Percentiles rank a stretch among this genome's conserved stretches.
phyloP scores from a whole-genome alignment of 805 yeast species.

The Sugiyamaella mastotermitis region DNA sequence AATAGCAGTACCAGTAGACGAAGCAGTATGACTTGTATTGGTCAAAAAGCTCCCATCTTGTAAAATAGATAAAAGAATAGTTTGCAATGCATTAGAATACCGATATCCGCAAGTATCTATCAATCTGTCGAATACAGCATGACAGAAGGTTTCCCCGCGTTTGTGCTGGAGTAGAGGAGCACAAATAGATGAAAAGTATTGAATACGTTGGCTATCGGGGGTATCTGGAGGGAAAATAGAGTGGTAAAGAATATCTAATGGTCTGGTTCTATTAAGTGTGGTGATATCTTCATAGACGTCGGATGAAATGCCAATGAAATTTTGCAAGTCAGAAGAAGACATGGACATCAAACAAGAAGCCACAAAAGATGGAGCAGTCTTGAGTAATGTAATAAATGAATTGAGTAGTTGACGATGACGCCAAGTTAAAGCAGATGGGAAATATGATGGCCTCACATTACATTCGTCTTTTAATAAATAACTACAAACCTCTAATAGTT shows the following conservation, averaged over 20 bases:
- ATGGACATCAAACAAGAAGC: constrained; percentile 25
- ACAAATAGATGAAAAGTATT: constrained; percentile 25
- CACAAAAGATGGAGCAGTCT: constrained; percentile 31
- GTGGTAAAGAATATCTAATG: constrained; percentile 28
- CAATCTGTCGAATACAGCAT: constrained; percentile 19
- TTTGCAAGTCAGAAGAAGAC: constrained; percentile 16
- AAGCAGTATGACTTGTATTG: constrained; percentile 4
- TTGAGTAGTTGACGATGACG: constrained; percentile 27
- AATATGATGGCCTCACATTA: constrained; percentile 6
- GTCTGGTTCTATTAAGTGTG: constrained; percentile 20
- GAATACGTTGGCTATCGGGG: constrained; percentile 18
- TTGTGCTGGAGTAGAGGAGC: constrained; percentile 18
- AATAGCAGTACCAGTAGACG: constrained; percentile 1
- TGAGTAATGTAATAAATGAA: constrained; percentile 28
- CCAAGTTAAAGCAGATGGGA: constrained; percentile 18
- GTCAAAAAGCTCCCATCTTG: constrained; percentile 21
- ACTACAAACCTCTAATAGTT: constrained; percentile 15
- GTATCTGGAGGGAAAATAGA: constrained; percentile 26
- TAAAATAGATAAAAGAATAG: constrained; percentile 13
- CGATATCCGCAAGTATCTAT: constrained; percentile 13
- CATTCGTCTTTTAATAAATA: constrained; percentile 13
- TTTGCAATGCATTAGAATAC: constrained; percentile 12
- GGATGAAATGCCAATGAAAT: constrained; percentile 12
- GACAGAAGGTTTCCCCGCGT: constrained; percentile 17
- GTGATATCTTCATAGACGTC: constrained; percentile 22